These are phyloP conservation scores for Bolboschoenoplectus hybrid DNA, from an alignment of 202 grass and related monocot species.

Conservation along the genomic window DNA sequence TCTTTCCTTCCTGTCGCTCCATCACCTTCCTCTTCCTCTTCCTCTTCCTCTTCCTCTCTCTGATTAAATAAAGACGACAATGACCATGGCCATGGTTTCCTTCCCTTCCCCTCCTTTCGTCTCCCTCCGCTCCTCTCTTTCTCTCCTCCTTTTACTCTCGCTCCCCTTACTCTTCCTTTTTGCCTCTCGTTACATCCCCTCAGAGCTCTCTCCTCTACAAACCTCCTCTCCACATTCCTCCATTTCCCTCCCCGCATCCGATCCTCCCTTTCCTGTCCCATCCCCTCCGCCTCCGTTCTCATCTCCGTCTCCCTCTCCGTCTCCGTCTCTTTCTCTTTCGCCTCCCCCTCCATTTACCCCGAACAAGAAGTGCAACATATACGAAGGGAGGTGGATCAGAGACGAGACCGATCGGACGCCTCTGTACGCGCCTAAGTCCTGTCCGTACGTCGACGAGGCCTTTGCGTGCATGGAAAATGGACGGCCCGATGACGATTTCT, in stretches of 20 bases:
- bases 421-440: slow-evolving; percentile 67
- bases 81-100: background rate
- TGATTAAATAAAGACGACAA: background rate
- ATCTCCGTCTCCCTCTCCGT: background rate
- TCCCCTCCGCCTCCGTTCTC: background rate
- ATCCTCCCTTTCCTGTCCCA: background rate
- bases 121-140: slow-evolving; percentile 14
- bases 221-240: background rate
- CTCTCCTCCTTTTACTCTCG: slow-evolving; percentile 39
- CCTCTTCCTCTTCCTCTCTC: background rate
- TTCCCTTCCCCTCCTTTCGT: background rate
- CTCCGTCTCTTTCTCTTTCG: background rate
- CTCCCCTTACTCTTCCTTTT: slow-evolving; percentile 31
- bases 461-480: slow-evolving; percentile 79
- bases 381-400: slow-evolving; percentile 71
- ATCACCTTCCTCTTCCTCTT: background rate
- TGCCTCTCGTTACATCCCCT: slow-evolving; percentile 36
- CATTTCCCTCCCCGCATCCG: background rate
- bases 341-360: background rate
- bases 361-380: slow-evolving; percentile 59
- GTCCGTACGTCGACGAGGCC: slow-evolving; percentile 95
- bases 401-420: slow-evolving; percentile 54
- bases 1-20: background rate
- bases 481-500: slow-evolving; percentile 57
- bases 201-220: slow-evolving; percentile 32